These are phyloP conservation scores for Verruconis gallopava DNA, from an alignment of 2,329 filamentous ascomycete genomes.

Conservation along the genomic window DNA sequence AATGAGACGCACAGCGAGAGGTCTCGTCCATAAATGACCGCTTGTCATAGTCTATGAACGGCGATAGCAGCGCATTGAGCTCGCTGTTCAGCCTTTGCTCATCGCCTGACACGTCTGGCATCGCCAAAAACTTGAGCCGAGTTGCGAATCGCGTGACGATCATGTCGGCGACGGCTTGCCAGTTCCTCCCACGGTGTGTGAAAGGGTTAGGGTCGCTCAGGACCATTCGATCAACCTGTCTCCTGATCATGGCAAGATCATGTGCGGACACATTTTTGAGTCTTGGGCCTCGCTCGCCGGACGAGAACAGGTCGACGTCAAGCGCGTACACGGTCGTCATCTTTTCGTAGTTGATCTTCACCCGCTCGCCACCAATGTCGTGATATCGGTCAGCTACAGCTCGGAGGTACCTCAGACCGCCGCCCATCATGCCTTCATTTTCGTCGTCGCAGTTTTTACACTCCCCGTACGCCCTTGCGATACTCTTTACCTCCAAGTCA, in stretches of 20 bases:
- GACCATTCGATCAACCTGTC: constrained; percentile 34
- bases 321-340: constrained; percentile 37
- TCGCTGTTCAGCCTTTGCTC: constrained; percentile 11
- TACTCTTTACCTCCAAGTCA: constrained; percentile 24
- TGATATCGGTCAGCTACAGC: constrained; percentile 31
- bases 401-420: constrained; percentile 21
- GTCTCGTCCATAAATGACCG: constrained; percentile 28
- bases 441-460: constrained; percentile 9
- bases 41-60: constrained; percentile 27
- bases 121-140: constrained; percentile 32
- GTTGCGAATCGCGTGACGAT: constrained; percentile 49
- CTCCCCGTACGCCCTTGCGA: constrained; percentile 18
- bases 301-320: constrained; percentile 27
- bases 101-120: constrained; percentile 15
- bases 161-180: constrained; percentile 57
- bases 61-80: constrained; percentile 19
- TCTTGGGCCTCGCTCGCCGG: neutral
- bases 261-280: constrained; percentile 16
- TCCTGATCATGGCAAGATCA: constrained; percentile 26
- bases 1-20: constrained; percentile 36
- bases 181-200: constrained; percentile 33
- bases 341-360: constrained; percentile 33
- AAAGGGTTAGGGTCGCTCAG: constrained; percentile 17
- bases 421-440: constrained; percentile 7
- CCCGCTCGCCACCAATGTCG: constrained; percentile 31